Evolutionary conservation across 208 protist species (phyloP), one percentile per base, ranked within the genome.

Genomic region (Trypanosoma boissoni): DNA sequence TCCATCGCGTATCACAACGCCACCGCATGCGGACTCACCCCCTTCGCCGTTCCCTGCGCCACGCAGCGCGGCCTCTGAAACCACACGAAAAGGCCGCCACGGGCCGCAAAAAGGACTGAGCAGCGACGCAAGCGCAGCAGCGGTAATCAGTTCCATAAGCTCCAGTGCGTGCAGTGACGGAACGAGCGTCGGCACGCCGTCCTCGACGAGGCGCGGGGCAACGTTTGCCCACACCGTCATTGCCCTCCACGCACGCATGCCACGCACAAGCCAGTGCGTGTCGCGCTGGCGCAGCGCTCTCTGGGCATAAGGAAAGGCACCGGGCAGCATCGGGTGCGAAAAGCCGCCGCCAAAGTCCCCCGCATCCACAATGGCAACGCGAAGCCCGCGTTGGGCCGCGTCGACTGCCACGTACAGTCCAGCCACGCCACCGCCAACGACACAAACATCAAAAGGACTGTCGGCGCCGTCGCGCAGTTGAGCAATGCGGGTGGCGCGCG

Each of bases 351-450:
- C 83, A 37, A 88, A 76, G 72, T 95, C 88, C 26, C 42, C 65
- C 0, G 80, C 83, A 21, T 88, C 85, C 10, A 95, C 68, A 23
- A 92, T 36, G 6, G 79, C 83, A 10, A 91, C 83, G 8, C 71
- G 72, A 34, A 92, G 69, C 18, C 88, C 88, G 9, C 88, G 80
- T 51, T 85, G 80, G 7, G 85, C 83, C 4, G 88, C 88, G 44
- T 95, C 88, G 6, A 95, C 78, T 16, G 88, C 85, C 1, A 76
- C 75, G 76, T 92, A 92, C 14, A 95, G 65, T 1, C 85, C 88
- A 0, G 44, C 74, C 6, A 85, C 55, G 12, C 86, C 83, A 20
- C 83, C 85, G 28, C 88, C 88, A 16, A 95, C 39, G 4, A 96
- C 73, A 37, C 91, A 69, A 3, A 94, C 64, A 59, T 94, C 86